These are phyloP conservation scores for Thozetella sp. DNA, from an alignment of 495 filamentous ascomycete genomes.

Conservation along the genomic window DNA sequence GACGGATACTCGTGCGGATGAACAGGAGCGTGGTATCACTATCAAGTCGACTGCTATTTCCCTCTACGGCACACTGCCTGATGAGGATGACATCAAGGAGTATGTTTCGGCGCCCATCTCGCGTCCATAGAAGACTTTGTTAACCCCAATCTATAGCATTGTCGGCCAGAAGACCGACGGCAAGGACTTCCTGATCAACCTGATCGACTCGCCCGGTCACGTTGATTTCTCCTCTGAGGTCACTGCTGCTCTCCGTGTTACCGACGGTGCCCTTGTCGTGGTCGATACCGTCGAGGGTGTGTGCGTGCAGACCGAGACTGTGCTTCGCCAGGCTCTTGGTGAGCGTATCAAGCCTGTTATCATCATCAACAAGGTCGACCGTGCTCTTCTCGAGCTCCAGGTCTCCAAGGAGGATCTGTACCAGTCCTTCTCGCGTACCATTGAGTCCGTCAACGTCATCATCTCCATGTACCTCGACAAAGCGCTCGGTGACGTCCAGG, in stretches of 20 bases:
- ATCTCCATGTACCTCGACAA: slow-evolving; percentile 99
- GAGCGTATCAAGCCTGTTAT: slow-evolving; percentile 99
- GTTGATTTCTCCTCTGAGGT: slow-evolving; percentile 99
- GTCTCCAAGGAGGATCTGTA: slow-evolving; percentile 98
- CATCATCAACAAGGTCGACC: slow-evolving; percentile 99
- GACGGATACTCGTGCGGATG: slow-evolving; percentile 95
- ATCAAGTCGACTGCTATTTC: slow-evolving; percentile 99
- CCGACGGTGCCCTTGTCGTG: slow-evolving; percentile 98
- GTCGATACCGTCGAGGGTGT: slow-evolving; percentile 99
- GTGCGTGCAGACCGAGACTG: slow-evolving; percentile 99
- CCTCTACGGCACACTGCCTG: slow-evolving; percentile 83
- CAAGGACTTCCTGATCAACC: slow-evolving; percentile 98
- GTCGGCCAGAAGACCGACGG: slow-evolving; percentile 78
- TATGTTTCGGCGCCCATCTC: not conserved
- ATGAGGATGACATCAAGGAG: slow-evolving; percentile 91
- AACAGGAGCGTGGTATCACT: slow-evolving; percentile 99
- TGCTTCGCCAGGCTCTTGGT: slow-evolving; percentile 97
- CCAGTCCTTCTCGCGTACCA: slow-evolving; percentile 98
- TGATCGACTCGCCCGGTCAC: slow-evolving; percentile 99
- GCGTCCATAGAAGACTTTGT: not conserved
- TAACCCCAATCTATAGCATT: slow-evolving; percentile 43
- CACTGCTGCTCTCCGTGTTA: slow-evolving; percentile 99
- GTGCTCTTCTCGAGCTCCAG: slow-evolving; percentile 97
- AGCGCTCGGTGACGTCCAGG: slow-evolving; percentile 94
- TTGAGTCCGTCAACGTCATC: slow-evolving; percentile 99